Base-by-base conservation (phyloP, 768 basidiomycete genomes). In the Amanita jacksonii region DNA sequence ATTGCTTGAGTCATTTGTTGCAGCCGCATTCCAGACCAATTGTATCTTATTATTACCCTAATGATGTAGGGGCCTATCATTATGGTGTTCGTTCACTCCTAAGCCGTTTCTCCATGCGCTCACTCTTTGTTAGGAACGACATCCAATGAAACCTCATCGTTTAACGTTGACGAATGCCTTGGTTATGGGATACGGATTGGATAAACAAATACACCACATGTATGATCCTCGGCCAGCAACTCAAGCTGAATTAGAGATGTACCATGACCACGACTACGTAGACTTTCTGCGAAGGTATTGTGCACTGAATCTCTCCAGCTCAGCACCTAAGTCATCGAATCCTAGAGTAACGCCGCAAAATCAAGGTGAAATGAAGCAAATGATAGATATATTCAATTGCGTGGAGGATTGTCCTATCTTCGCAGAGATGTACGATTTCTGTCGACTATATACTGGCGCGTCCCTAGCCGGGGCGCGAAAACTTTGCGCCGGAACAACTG, bases 351-450 rank as follows among this genome's bases (percentile, higher is more conserved):
- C 87, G 0, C 89, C 91, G 0, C 63, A 67, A 38, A 74, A 72
- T 46, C 83, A 84, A 47, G 76, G 68, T 1, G 70, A 79, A 43
- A 86, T 85, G 79, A 77, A 77, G 51, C 74, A 78, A 46, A 70
- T 82, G 62, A 85, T 90, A 47, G 85, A 89, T 49, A 74, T 71
- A 1, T 94, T 87, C 73, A 97, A 97, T 58, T 93, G 93, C 49
- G 85, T 91, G 38, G 93, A 98, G 60, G 96, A 99, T 57, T 96
- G 92, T 62, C 96, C 96, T 1, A 83, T 98, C 43, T 99, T 98
- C 60, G 68, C 86, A 12, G 91, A 94, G 54, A 79, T 97, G 73
- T 98, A 85, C 56, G 83, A 92, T 43, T 99, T 96, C 51, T 94
- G 89, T 61, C 76, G 79, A 36, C 85, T 93, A 77, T 99, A 96